These are phyloP conservation scores for Amphicarpaea edgeworthii DNA, from an alignment of 306 rosid species.

Conservation along the genomic window DNA sequence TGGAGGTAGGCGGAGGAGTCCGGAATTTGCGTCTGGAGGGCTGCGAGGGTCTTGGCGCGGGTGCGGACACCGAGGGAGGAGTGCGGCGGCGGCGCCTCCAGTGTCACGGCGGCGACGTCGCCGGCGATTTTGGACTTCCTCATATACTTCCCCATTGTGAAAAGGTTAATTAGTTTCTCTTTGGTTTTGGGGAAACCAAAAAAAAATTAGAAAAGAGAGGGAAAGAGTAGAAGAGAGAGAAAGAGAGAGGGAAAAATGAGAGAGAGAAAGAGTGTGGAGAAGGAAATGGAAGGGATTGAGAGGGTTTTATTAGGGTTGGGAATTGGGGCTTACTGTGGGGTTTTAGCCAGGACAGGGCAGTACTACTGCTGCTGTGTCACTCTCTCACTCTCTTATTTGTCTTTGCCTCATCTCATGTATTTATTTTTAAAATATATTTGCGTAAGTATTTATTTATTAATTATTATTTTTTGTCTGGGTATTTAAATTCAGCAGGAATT, in stretches of 20 bases:
- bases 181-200: not conserved
- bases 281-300: not conserved
- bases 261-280: not conserved
- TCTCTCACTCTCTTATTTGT: not conserved
- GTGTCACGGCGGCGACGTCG: slow-evolving; percentile 56
- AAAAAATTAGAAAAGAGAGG: not conserved
- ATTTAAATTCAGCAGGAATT: no score
- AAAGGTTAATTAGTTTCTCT: no score
- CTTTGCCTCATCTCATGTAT: no score
- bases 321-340: not conserved
- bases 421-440: no score
- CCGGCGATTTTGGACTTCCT: slow-evolving; percentile 71
- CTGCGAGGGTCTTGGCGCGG: slow-evolving; percentile 77
- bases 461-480: no score
- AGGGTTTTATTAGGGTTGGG: slow-evolving; percentile 11
- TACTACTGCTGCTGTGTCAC: not conserved
- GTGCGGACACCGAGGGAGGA: slow-evolving; percentile 75
- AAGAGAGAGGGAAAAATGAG: not conserved
- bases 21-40: slow-evolving; percentile 51
- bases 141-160: slow-evolving; percentile 81
- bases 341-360: not conserved
- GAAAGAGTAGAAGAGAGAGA: not conserved
- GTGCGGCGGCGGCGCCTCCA: slow-evolving; percentile 58
- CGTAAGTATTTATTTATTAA: no score
- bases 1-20: slow-evolving; percentile 71